A percentile compares a stretch with the other conserved stretches of the same genome.
Evolutionary conservation across 371 early-diverging fungal genomes (phyloP).

Genomic region (Rhizopus delemar): DNA sequence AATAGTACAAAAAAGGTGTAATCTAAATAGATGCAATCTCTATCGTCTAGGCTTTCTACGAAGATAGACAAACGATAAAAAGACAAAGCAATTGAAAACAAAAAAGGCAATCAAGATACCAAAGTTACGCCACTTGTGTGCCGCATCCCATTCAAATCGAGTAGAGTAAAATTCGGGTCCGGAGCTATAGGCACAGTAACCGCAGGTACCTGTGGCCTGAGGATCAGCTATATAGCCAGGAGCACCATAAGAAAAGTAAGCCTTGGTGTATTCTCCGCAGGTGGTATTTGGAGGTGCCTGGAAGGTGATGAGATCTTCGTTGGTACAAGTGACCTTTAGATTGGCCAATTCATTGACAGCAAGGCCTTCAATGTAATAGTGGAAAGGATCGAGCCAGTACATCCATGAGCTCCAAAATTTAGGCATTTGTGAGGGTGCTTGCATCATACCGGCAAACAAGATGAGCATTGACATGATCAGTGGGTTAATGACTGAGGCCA

Average conservation of each 20-base stretch:
- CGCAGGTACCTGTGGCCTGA: conserved; percentile 51
- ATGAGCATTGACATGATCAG: conserved; percentile 70
- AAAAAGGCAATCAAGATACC: conserved; percentile 55
- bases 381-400: conserved; percentile 79
- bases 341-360: conserved; percentile 67
- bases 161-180: conserved; percentile 54
- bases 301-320: conserved; percentile 51
- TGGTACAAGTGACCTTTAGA: conserved; percentile 52
- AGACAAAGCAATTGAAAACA: conserved; percentile 45
- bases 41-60: conserved; percentile 20
- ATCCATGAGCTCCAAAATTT: conserved; percentile 77
- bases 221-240: conserved; percentile 61
- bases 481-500: conserved; percentile 73
- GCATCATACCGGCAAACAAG: conserved; percentile 74
- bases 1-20: neutral
- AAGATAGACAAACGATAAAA: conserved; percentile 20
- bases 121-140: conserved; percentile 66
- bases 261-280: conserved; percentile 62
- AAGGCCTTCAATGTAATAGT: conserved; percentile 74
- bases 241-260: conserved; percentile 46
- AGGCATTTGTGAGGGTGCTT: conserved; percentile 66
- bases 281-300: conserved; percentile 63
- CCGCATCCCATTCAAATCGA: conserved; percentile 24
- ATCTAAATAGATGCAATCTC: neutral
- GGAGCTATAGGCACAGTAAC: conserved; percentile 58